Evolutionary conservation across 305 asterid species (phyloP).

Genomic region (Solanum hybrid): DNA sequence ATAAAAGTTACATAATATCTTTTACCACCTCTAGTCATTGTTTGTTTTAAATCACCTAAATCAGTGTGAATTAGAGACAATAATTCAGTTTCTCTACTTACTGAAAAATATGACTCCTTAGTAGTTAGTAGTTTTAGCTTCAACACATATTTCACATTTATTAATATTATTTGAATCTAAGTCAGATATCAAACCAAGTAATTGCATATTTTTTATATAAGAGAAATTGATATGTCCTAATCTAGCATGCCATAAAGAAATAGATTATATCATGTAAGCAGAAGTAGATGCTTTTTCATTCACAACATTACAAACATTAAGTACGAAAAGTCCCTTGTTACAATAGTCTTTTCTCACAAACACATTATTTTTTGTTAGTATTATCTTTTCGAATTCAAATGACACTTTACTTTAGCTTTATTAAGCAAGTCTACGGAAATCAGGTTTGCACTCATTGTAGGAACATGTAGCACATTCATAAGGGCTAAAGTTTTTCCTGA

Average conservation of each 20-base stretch:
- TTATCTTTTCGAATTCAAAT: no score
- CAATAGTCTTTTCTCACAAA: background rate
- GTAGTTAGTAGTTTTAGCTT: background rate
- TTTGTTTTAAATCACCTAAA: background rate
- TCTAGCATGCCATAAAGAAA: no score
- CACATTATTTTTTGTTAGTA: no score
- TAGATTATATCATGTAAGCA: no score
- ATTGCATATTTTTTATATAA: background rate
- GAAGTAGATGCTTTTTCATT: no score
- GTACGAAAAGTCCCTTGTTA: no score
- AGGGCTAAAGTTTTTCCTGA: background rate
- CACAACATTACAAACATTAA: no score
- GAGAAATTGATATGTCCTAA: background rate
- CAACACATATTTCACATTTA: no score
- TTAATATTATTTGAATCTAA: background rate
- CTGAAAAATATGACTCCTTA: background rate
- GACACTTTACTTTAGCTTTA: background rate
- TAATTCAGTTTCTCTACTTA: background rate
- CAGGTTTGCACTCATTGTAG: background rate
- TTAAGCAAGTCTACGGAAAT: background rate
- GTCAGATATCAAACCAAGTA: background rate
- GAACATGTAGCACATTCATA: background rate
- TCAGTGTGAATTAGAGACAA: background rate
- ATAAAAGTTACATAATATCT: background rate
- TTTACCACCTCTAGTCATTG: background rate